These are phyloP conservation scores for Umbellularia californica DNA, from an alignment of 164 flowering plant species.

Conservation along the genomic window DNA sequence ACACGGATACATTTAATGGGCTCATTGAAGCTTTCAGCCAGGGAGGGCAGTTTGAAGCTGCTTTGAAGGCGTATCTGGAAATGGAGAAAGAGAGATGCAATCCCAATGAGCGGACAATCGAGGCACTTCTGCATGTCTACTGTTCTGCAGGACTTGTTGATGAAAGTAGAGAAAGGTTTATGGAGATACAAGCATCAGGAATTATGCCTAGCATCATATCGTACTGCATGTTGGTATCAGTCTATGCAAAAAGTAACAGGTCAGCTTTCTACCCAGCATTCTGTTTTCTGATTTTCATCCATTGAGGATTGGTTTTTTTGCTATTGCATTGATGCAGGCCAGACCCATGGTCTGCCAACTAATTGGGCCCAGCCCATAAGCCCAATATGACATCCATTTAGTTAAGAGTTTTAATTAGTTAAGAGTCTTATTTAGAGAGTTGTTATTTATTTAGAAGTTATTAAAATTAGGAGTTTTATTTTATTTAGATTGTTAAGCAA, in stretches of 20 bases:
- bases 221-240: constrained; percentile 90
- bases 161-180: constrained; percentile 78
- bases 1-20: constrained; percentile 66
- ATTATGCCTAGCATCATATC: constrained; percentile 74
- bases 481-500: no score
- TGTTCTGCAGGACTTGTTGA: constrained; percentile 85
- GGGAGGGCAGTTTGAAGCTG: constrained; percentile 85
- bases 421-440: no score
- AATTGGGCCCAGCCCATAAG: no score
- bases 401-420: no score
- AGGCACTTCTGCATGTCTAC: constrained; percentile 84
- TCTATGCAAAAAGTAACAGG: constrained; percentile 78
- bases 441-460: no score
- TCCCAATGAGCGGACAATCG: constrained; percentile 87
- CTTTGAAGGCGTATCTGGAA: constrained; percentile 71
- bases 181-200: constrained; percentile 73
- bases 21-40: constrained; percentile 81
- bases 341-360: no score
- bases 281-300: not conserved
- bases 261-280: constrained; percentile 22
- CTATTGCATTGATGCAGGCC: no score
- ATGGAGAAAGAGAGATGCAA: constrained; percentile 79
- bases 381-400: no score
- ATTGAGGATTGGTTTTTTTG: not conserved
- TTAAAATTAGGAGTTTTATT: no score